Conservation (phyloP, 352 stramenopile species). For the Globisporangium orthogonon region DNA sequence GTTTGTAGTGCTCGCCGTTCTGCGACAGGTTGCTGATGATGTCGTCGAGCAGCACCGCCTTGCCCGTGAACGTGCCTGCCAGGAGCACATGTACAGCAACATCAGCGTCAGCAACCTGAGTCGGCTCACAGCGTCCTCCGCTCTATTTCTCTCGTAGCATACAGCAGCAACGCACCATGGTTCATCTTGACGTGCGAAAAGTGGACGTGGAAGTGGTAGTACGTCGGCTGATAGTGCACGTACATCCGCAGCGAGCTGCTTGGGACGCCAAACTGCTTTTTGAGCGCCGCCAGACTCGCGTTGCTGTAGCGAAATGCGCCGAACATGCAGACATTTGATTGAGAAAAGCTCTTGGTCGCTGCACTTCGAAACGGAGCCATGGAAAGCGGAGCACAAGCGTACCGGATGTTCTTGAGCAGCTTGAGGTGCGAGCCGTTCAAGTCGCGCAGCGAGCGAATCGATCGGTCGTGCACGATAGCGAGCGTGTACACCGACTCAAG, state of each 20-base stretch:
- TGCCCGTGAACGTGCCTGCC: constrained; percentile 67
- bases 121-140: not conserved
- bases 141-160: no score
- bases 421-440: constrained; percentile 52
- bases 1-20: constrained; percentile 62
- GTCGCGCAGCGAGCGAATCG: constrained; percentile 72
- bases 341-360: no score
- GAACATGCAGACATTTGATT: not conserved
- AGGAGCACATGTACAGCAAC: not conserved
- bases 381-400: constrained; percentile 1
- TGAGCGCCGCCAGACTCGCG: constrained; percentile 42
- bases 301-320: constrained; percentile 26
- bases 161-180: constrained; percentile 26
- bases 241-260: constrained; percentile 68
- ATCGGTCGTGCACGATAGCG: constrained; percentile 71
- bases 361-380: no score
- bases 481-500: constrained; percentile 78
- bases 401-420: constrained; percentile 74
- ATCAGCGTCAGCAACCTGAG: not conserved
- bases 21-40: constrained; percentile 76
- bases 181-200: constrained; percentile 84
- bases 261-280: constrained; percentile 44
- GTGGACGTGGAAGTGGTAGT: constrained; percentile 87
- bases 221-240: constrained; percentile 86
- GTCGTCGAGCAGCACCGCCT: constrained; percentile 79